Base-by-base conservation (phyloP, 2,329 filamentous ascomycete genomes). In the Botrytis tulipae region DNA sequence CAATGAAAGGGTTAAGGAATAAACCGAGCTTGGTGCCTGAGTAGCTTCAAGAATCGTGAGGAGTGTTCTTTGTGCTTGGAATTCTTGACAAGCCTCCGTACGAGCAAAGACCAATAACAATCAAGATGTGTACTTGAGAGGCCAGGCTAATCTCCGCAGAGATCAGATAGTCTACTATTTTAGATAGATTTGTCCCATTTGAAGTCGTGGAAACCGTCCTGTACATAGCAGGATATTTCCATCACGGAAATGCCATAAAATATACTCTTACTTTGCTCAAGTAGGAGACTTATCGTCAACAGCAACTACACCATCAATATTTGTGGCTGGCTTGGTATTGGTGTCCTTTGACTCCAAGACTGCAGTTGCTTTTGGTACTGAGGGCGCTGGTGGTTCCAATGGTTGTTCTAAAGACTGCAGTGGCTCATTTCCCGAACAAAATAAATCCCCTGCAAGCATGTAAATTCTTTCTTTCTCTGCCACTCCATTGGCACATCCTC, bases 401-500 rank as follows among this genome's bases (percentile, higher is more conserved):
- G 40, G 8, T 40, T 74, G 44, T 32, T 57, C 48, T 35, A 32
- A 22, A 18, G 48, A 37, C 54, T 75, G 44, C 40, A 69, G 12
- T 63, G 71, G 75, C 51, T 69, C 62, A 72, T 79, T 75, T 62
- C 77, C 60, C n/a, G 77, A 74, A 71, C 80, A 81, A 71, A 81
- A 81, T 35, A 81, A 72, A 75, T 81, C 79, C 0, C 57, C 70
- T 46, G 77, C 75, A 32, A 60, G 70, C 57, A 76, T 63, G 9
- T 73, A 68, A 25, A 72, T 35, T 62, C 59, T 73, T 20, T 63
- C 35, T 69, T 81, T 78, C 51, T 72, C 73, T 22, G 57, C 71
- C 16, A 68, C 63, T 16, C 72, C 65, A 29, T 59, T 69, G 25
- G 57, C 70, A 74, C 94, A 97, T 0, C 87, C 88, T n/a, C 94